phyloP scores from a whole-genome alignment of 148 eudicot genomes.

The Camellia sinensis region DNA sequence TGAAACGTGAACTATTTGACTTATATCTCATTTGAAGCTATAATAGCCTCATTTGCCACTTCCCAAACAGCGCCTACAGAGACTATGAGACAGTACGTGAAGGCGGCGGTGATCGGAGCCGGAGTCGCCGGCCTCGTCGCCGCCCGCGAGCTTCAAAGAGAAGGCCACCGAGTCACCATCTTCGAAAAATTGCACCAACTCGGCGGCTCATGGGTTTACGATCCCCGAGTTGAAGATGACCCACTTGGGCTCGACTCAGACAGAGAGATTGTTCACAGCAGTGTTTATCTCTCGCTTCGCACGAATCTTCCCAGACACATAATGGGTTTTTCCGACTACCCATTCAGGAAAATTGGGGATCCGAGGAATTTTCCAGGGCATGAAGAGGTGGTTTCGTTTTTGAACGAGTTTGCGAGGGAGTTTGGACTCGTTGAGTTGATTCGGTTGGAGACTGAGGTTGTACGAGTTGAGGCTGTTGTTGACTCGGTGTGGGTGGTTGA shows the following conservation, averaged over 20 bases:
- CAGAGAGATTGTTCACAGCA: slow-evolving; percentile 26
- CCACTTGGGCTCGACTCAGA: slow-evolving; percentile 24
- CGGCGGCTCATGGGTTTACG: slow-evolving; percentile 44
- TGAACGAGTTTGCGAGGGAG: slow-evolving; percentile 28
- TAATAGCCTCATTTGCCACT: too few species aligned
- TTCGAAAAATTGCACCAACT: slow-evolving; percentile 28
- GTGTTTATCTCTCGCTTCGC: slow-evolving; percentile 35
- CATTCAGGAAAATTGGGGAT: slow-evolving; percentile 27
- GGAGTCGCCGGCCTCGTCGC: slow-evolving; percentile 30
- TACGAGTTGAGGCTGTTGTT: slow-evolving; percentile 24
- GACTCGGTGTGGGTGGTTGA: slow-evolving; percentile 18
- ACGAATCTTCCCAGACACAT: slow-evolving; percentile 35
- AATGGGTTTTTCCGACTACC: slow-evolving; percentile 41
- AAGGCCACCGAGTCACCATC: slow-evolving; percentile 33
- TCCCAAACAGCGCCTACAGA: too few species aligned
- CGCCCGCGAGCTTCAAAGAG: slow-evolving; percentile 38
- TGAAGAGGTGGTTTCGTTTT: slow-evolving; percentile 36
- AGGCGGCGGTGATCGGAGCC: slow-evolving; percentile 47
- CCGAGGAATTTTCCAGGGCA: slow-evolving; percentile 36
- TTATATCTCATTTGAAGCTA: too few species aligned
- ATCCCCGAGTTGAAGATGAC: slow-evolving; percentile 37
- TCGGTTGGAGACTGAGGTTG: slow-evolving; percentile 32
- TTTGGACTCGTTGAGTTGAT: slow-evolving; percentile 26
- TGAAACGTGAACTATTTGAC: too few species aligned
- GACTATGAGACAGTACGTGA: slow-evolving; percentile 23